Evolutionary conservation across 257 asterid genomes (phyloP).

Genomic region (Haberlea rhodopensis): DNA sequence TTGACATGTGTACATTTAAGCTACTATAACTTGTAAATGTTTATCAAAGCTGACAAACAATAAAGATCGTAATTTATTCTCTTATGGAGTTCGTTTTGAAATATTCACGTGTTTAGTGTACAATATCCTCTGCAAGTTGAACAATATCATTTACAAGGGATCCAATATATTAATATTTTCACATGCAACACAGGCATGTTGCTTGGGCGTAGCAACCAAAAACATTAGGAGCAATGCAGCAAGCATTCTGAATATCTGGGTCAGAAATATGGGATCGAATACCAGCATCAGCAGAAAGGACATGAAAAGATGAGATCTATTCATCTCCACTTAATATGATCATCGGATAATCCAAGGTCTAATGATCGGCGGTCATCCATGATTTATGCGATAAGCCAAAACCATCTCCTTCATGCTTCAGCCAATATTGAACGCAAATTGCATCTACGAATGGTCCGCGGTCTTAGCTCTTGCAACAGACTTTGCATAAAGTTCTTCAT

Average conservation of each 20-base stretch:
- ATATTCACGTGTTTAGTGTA: conserved; percentile 4
- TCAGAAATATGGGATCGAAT: conserved; percentile 7
- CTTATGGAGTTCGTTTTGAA: too few relatives aligned
- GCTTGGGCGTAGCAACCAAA: conserved; percentile 18
- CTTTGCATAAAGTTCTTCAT: conserved; percentile 78
- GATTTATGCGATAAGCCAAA: conserved; percentile 3
- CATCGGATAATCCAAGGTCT: conserved; percentile 19
- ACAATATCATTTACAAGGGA: conserved; percentile 12
- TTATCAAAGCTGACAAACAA: too few relatives aligned
- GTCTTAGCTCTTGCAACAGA: conserved; percentile 67
- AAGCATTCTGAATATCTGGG: not conserved
- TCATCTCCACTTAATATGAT: conserved; percentile 15
- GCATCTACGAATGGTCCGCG: conserved; percentile 27
- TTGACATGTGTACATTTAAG: too few relatives aligned
- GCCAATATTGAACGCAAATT: conserved; percentile 9
- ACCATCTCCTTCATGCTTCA: conserved; percentile 16
- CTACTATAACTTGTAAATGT: too few relatives aligned
- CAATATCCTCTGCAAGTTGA: conserved; percentile 16
- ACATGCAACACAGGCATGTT: conserved; percentile 15
- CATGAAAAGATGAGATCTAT: not conserved
- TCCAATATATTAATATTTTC: conserved; percentile 8
- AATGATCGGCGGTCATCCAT: not conserved
- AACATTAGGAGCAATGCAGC: conserved; percentile 18
- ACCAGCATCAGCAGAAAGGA: conserved; percentile 12
- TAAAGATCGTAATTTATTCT: too few relatives aligned